Base-by-base conservation (phyloP, 768 basidiomycete species). In the Hortiboletus campestris region DNA sequence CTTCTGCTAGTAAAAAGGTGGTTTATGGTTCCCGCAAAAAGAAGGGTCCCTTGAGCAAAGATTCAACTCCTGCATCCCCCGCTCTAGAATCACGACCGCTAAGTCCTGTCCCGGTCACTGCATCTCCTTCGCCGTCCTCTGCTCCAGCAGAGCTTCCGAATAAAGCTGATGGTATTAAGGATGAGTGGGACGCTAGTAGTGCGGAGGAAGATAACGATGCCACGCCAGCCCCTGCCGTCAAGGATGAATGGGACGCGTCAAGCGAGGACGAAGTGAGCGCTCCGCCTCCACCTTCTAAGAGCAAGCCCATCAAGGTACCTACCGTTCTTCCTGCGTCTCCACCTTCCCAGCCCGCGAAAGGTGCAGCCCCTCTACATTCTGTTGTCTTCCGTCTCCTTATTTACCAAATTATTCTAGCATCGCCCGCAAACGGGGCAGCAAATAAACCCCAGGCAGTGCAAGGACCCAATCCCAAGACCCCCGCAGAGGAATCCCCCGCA, bases 11-110 rank as follows among this genome's bases (percentile, higher is more conserved):
- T 55, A 94, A 87, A 74, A 93, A 89, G 70, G 85, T 91, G 25
- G 82, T 86, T 6, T 97, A 95, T 69, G 85, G 87, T 45, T 88
- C 80, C 63, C 85, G 86, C 65, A 95, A 94, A 78, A 93, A 89
- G 79, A 89, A 85, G 65, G 80, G 75, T 2, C 79, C 79, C 9
- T 67, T 65, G 46, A 68, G 67, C 32, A 85, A 52, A 45, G 59
- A 59, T 42, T 61, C 64, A 19, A 28, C 58, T 8, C 66, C 64
- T 40, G 75, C 74, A 25, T 82, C 85, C 2, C 80, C 84, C 41
- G 77, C 76, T 40, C 75, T 77, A 31, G 76, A 78, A 58, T 86
- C 85, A 51, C 74, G 81, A 56, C 80, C 85, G 20, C 73, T 77
- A 57, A 79, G 80, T 34, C 72, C 71, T 25, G 60, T 59, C 6